Evolutionary conservation across 1,284 basidiomycete genomes (phyloP).

Genomic region (Schizophyllum commune): DNA sequence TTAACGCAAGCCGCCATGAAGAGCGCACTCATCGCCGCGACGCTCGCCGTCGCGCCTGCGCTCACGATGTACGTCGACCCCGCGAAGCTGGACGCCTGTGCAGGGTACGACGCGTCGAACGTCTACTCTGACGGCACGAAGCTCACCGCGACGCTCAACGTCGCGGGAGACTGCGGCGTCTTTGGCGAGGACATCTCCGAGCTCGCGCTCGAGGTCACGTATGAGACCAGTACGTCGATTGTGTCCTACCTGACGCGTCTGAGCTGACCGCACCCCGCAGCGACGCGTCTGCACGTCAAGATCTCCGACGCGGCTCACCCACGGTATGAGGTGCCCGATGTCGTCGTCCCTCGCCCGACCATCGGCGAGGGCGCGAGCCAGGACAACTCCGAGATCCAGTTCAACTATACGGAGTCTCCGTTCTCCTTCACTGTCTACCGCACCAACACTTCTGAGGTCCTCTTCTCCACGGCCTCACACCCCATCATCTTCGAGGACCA

Average conservation of each 20-base stretch:
- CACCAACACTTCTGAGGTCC: slow-evolving; percentile 41
- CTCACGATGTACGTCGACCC: slow-evolving; percentile 20
- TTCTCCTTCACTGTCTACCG: slow-evolving; percentile 70
- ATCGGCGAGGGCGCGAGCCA: slow-evolving; percentile 19
- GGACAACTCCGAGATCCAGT: slow-evolving; percentile 38
- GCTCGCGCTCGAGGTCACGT: slow-evolving; percentile 47
- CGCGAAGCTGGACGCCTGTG: slow-evolving; percentile 37
- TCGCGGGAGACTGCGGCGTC: slow-evolving; percentile 56
- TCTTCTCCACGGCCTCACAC: slow-evolving; percentile 63
- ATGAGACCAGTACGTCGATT: slow-evolving; percentile 42
- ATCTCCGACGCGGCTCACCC: slow-evolving; percentile 49
- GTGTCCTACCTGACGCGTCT: not conserved
- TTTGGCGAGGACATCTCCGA: slow-evolving; percentile 52
- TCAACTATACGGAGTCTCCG: slow-evolving; percentile 60
- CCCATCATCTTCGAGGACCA: slow-evolving; percentile 72
- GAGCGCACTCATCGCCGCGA: not conserved
- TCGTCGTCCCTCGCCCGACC: slow-evolving; percentile 53
- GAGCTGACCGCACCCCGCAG: slow-evolving; percentile 24
- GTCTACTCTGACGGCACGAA: slow-evolving; percentile 26
- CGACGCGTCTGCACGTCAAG: slow-evolving; percentile 63
- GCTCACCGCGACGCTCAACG: slow-evolving; percentile 44
- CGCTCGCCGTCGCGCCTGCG: not conserved
- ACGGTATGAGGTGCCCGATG: slow-evolving; percentile 66
- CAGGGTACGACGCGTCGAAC: slow-evolving; percentile 43
- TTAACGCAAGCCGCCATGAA: not conserved